Evolutionary conservation across 2,329 filamentous ascomycete species (phyloP).

Genomic region (Aaosphaeria pasadenensis): DNA sequence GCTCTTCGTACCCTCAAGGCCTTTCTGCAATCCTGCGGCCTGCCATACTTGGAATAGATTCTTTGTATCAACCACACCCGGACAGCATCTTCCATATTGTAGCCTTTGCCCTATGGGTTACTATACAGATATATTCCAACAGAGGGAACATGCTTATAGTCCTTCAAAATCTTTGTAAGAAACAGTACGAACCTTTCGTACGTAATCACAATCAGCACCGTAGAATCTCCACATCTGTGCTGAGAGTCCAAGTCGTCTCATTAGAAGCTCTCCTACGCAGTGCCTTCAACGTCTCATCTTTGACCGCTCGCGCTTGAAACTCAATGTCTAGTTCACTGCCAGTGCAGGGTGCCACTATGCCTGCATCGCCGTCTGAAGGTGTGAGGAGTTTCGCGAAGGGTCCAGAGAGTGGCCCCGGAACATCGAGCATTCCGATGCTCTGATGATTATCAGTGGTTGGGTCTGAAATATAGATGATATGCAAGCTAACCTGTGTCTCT

Average conservation of each 20-base stretch:
- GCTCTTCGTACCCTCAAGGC: no score
- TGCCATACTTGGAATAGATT: no score
- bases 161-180: no score
- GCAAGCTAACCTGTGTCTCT: constrained; percentile 7
- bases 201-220: constrained; percentile 2
- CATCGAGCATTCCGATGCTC: constrained; percentile 13
- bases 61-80: no score
- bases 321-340: constrained; percentile 10
- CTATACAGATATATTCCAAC: no score
- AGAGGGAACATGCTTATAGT: no score
- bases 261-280: background rate
- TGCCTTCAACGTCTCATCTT: constrained; percentile 1
- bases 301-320: constrained; percentile 13
- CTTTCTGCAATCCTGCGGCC: no score
- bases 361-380: constrained; percentile 9
- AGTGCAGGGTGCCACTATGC: constrained; percentile 5
- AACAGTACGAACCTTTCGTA: no score
- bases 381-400: constrained; percentile 6
- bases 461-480: background rate
- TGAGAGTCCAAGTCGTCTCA: constrained; percentile 9
- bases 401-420: constrained; percentile 8
- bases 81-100: no score
- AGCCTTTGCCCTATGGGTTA: no score
- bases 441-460: constrained; percentile 2
- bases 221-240: constrained; percentile 8